Evolutionary conservation across 495 filamentous ascomycete genomes (phyloP), one percentile per base, ranked within the genome.

Genomic region (Hyaloscypha bicolor): DNA sequence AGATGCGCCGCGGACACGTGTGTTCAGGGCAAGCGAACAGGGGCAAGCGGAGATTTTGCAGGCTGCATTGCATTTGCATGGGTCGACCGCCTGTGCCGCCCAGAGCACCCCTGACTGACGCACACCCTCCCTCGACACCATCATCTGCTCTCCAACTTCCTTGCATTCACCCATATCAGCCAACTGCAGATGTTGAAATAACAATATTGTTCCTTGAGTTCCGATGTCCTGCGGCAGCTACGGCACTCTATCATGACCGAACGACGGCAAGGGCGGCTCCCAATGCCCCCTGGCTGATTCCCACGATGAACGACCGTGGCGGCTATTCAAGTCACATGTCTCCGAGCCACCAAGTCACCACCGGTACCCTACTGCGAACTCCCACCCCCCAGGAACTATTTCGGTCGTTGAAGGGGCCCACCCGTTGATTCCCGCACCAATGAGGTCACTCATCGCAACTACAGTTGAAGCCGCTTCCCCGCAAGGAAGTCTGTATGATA

Each of bases 151-250:
- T 48, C 16, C 42, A 4, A 48, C 42, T 48, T 48, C 42, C 42
- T 19, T 48, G 42, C 16, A 56, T 56, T 56, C 53, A 56, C 29
- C 53, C 53, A 56, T 56, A 56, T 56, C 53, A 56, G 9, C n/a
- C n/a, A 56, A 31, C 53, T 11, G 53, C 4, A 56, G 9, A 11
- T 9, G 19, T 29, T 29, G n/a, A 30, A 56, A 56, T 53, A 56
- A 29, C n/a, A 3, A 56, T 56, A 56, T 56, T 56, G 53, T 56
- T 30, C 19, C 53, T 56, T 6, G 29, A 56, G 22, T 56, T 5
- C 29, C 22, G 53, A 56, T 48, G 9, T 48, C 1, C 16, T 14
- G 35, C 35, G 35, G 35, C 35, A 12, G 8, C 12, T 12, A 12
- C 35, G 2, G 6, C 42, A 48, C 42, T 48, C 2, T 19, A 48